Conservation (phyloP, 805 yeast species). For the Metschnikowia lochheadii region DNA sequence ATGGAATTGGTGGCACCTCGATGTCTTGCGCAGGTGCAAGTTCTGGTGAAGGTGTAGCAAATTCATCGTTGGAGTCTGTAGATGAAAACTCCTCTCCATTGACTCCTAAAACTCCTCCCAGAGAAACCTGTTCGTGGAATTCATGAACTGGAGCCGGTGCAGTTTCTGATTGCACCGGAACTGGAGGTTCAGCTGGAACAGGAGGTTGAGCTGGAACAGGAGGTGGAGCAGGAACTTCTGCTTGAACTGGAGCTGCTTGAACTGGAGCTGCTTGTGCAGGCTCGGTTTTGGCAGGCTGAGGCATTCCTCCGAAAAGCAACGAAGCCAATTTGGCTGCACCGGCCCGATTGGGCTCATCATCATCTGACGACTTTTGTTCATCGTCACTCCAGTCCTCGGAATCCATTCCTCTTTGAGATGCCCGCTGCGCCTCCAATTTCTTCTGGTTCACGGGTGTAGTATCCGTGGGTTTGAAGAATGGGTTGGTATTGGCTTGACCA, state of each 20-base stretch:
- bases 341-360: constrained; percentile 44
- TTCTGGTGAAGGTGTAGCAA: constrained; percentile 18
- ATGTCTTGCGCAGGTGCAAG: constrained; percentile 3
- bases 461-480: constrained; percentile 53
- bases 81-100: constrained; percentile 3
- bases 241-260: neutral
- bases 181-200: neutral
- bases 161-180: neutral
- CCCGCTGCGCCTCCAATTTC: constrained; percentile 67
- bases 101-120: neutral
- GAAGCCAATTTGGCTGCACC: constrained; percentile 57
- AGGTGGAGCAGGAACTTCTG: neutral
- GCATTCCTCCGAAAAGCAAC: constrained; percentile 49
- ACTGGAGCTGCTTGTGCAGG: neutral
- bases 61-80: constrained; percentile 15
- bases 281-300: constrained; percentile 26
- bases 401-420: constrained; percentile 58
- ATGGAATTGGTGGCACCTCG: constrained; percentile 12
- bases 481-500: constrained; percentile 33
- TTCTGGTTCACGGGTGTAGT: constrained; percentile 45
- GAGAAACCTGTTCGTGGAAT: neutral
- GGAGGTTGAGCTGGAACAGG: neutral
- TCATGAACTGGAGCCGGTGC: neutral
- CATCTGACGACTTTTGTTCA: constrained; percentile 43
- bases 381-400: constrained; percentile 48